A percentile compares a stretch with the other conserved stretches of the same genome.
phyloP scores from a whole-genome alignment of 1,284 basidiomycete genomes.

The Volvariella surrecta region DNA sequence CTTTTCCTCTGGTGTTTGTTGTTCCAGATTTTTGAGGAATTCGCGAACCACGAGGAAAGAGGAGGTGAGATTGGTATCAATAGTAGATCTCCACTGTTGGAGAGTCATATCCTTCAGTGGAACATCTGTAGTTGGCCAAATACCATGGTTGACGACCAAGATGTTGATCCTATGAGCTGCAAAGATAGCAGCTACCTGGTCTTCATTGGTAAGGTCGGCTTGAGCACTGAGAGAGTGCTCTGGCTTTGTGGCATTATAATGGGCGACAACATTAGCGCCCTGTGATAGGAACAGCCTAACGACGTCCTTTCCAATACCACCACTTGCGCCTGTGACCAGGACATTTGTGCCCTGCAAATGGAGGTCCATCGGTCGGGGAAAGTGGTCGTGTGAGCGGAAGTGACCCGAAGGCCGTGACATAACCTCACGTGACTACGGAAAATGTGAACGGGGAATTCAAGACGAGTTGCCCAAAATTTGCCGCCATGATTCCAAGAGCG shows the following conservation, averaged over 20 bases:
- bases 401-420: too few relatives aligned
- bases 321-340: conserved; percentile 44
- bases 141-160: conserved; percentile 58
- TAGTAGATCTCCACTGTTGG: conserved; percentile 55
- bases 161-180: conserved; percentile 41
- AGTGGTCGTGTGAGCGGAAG: not conserved
- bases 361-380: not conserved
- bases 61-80: conserved; percentile 59
- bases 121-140: conserved; percentile 38
- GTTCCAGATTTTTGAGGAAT: conserved; percentile 43
- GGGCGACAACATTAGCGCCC: conserved; percentile 64
- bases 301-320: conserved; percentile 59
- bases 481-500: conserved; percentile 36
- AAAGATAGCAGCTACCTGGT: conserved; percentile 40
- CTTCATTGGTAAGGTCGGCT: conserved; percentile 53
- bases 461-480: not conserved
- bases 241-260: conserved; percentile 52
- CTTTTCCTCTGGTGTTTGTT: conserved; percentile 29
- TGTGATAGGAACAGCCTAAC: conserved; percentile 53
- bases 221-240: conserved; percentile 32
- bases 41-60: conserved; percentile 59
- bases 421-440: not conserved
- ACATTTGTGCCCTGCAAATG: not conserved
- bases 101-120: conserved; percentile 54
- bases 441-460: not conserved